Conservation (phyloP, 352 stramenopile species). For the Pythium grandisporangium region DNA sequence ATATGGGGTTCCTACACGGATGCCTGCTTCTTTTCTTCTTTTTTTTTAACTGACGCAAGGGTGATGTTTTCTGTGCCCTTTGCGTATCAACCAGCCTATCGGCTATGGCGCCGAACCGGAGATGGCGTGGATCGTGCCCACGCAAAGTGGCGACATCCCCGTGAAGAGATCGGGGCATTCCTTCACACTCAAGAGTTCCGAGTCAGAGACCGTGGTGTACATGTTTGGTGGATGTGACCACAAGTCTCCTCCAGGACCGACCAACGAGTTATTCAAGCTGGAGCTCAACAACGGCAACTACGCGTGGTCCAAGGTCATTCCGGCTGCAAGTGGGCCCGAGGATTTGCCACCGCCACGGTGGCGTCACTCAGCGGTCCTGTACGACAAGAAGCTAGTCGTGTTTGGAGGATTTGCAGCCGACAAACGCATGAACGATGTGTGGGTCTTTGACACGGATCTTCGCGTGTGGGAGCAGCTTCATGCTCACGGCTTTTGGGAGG, state of each 20-base stretch:
- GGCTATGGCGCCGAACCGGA: slow-evolving; percentile 81
- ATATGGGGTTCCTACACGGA: no score
- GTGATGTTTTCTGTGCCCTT: no score
- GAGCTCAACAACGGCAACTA: slow-evolving; percentile 86
- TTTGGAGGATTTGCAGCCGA: slow-evolving; percentile 93
- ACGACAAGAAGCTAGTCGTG: slow-evolving; percentile 84
- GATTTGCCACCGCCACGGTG: slow-evolving; percentile 66
- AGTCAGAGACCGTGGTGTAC: slow-evolving; percentile 60
- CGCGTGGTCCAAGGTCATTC: slow-evolving; percentile 55
- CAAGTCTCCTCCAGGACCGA: slow-evolving; percentile 87
- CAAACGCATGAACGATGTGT: slow-evolving; percentile 95
- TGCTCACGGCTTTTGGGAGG: slow-evolving; percentile 82
- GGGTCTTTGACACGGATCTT: slow-evolving; percentile 92
- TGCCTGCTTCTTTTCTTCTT: no score
- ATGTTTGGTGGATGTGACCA: slow-evolving; percentile 89
- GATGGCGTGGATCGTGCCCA: slow-evolving; percentile 83
- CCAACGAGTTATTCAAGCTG: slow-evolving; percentile 91
- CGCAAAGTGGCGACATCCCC: slow-evolving; percentile 89
- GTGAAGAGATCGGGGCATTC: slow-evolving; percentile 93
- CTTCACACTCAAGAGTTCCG: slow-evolving; percentile 84
- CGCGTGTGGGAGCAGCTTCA: slow-evolving; percentile 92
- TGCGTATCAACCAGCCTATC: no score
- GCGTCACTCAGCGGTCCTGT: slow-evolving; percentile 77
- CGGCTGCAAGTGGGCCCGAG: slow-evolving; percentile 26
- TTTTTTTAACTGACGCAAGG: no score